These are phyloP conservation scores for Pilobolus umbonatus DNA, from an alignment of 192 early-diverging fungal genomes.

Conservation along the genomic window DNA sequence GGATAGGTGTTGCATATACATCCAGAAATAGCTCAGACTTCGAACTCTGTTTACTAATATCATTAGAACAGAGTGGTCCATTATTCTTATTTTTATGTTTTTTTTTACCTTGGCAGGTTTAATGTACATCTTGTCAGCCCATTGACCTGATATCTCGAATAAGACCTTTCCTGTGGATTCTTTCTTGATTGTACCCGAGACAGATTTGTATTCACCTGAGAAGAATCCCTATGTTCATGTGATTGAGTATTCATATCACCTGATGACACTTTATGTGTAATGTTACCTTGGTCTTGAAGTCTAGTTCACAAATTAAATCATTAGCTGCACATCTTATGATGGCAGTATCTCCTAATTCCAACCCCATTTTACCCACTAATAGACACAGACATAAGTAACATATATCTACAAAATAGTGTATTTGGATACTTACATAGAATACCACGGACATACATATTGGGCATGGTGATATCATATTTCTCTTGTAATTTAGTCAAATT, in stretches of 20 bases:
- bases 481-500: slow-evolving; percentile 62
- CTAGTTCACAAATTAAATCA: slow-evolving; percentile 76
- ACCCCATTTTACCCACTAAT: slow-evolving; percentile 75
- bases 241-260: no score
- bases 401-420: not conserved
- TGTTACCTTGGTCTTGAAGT: slow-evolving; percentile 91
- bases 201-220: slow-evolving; percentile 75
- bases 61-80: not conserved
- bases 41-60: not conserved
- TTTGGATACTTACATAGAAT: slow-evolving; percentile 42
- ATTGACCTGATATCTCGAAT: slow-evolving; percentile 82
- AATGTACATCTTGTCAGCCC: slow-evolving; percentile 72
- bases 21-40: slow-evolving; percentile 5
- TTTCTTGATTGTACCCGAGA: slow-evolving; percentile 78
- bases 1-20: no score
- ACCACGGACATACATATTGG: slow-evolving; percentile 91
- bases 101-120: no score
- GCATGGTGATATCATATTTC: slow-evolving; percentile 76
- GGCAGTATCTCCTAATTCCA: slow-evolving; percentile 84
- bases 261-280: slow-evolving; percentile 15
- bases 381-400: not conserved
- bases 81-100: slow-evolving; percentile 23
- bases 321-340: slow-evolving; percentile 64
- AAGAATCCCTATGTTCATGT: slow-evolving; percentile 71
- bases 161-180: slow-evolving; percentile 70